Base-by-base conservation (phyloP, 164 flowering plant species). In the Annona cherimola region DNA sequence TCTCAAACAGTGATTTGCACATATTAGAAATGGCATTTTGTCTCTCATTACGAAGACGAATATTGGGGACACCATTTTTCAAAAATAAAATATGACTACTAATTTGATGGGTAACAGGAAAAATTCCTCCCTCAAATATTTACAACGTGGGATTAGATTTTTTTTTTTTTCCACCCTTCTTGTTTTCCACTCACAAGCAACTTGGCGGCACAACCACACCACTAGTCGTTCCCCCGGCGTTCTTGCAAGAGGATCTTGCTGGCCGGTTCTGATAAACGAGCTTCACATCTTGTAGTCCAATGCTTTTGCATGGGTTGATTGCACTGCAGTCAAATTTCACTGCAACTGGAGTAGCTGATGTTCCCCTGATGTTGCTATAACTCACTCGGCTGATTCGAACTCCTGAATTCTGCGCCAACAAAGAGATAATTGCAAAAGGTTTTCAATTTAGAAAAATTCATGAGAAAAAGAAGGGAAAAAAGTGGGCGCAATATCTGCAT, bases 301-400 rank as follows among this genome's bases (percentile, higher is more conserved):
- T 77, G n/a, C 73, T 76, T 11, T 45, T 69, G 69, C 83, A 80
- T 39, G 83, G 83, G 42, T 73, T 69, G 46, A 55, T 73, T 5
- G 35, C 12, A 45, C 83, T 80, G 70, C 83, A 80, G 5, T 77
- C 69, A 8, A 80, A 72, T 1, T 74, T 74, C 45, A 80, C 72
- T 1, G 80, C 82, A 18, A 77, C 73, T 42, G 71, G 66, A 19
- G 80, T 77, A 2, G 76, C 78, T 0, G 82, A 80, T 0, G 82
- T 74, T 63, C 82, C 82, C 2, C 39, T 57, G 11, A 80, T 69
- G 68, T 77, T 68, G 12, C 26, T 71, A 61, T 80, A 80, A 5
- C 63, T 77, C 45, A 80, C 78, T 1, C 50, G 60, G 7, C 76
- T 77, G 40, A 80, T 80, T 64, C 72, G 68, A 14, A 77, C 66